Conservation (phyloP, 345 rosid genomes). For the Camelina neglecta region DNA sequence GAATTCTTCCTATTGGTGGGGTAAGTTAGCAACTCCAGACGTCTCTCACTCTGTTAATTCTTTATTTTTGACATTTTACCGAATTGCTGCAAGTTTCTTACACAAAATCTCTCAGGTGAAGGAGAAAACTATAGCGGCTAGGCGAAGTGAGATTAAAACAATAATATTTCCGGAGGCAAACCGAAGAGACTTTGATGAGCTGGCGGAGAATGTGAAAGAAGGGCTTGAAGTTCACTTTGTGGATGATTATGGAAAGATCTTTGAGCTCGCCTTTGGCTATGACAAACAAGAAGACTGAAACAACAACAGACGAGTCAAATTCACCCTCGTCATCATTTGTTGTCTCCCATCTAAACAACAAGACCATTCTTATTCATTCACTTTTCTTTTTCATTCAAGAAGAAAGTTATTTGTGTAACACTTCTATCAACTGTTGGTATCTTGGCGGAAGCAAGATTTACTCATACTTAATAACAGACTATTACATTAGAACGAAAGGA, state of each 20-base stretch:
- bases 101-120: conserved; percentile 62
- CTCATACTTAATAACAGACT: conserved; percentile 1
- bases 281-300: conserved; percentile 40
- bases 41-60: background rate
- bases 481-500: background rate
- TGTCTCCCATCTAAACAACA: conserved; percentile 15
- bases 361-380: conserved; percentile 38
- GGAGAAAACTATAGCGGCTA: conserved; percentile 95
- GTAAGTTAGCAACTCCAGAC: conserved; percentile 53
- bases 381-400: background rate
- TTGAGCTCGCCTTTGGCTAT: conserved; percentile 60
- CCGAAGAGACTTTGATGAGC: conserved; percentile 93
- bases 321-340: conserved; percentile 14
- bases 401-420: conserved; percentile 12
- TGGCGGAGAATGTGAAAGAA: conserved; percentile 81
- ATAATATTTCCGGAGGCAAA: conserved; percentile 91
- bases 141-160: conserved; percentile 84
- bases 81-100: conserved; percentile 28
- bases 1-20: conserved; percentile 98
- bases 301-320: conserved; percentile 14
- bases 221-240: conserved; percentile 96
- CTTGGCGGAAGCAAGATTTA: background rate
- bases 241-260: conserved; percentile 72
- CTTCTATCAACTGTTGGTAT: no score
- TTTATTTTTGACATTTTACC: background rate